phyloP scores from a whole-genome alignment of 108 stramenopile genomes.

The Fistulifera pelliculosa region DNA sequence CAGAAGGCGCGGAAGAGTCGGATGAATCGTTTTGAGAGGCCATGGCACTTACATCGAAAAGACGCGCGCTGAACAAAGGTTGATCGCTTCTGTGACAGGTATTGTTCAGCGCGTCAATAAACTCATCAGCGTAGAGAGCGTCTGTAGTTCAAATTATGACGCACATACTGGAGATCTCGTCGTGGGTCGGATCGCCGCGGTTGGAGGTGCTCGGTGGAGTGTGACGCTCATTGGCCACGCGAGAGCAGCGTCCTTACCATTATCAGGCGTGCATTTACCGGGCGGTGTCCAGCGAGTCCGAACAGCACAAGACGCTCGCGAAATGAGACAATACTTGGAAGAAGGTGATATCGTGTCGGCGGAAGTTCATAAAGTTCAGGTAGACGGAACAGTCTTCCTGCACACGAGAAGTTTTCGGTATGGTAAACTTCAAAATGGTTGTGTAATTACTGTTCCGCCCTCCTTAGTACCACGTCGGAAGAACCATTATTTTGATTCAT shows the following conservation, averaged over 20 bases:
- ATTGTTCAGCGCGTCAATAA: conserved; percentile 92
- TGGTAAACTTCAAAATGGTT: conserved; percentile 92
- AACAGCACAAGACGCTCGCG: conserved; percentile 91
- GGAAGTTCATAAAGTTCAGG: conserved; percentile 79
- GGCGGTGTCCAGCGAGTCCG: conserved; percentile 92
- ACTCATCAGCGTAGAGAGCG: conserved; percentile 89
- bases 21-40: conserved; percentile 66
- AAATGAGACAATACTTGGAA: conserved; percentile 82
- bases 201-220: conserved; percentile 84
- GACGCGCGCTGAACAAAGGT: conserved; percentile 40
- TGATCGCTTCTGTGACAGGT: conserved; percentile 88
- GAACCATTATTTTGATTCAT: conserved; percentile 53
- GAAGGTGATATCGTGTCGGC: conserved; percentile 92
- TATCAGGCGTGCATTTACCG: conserved; percentile 87
- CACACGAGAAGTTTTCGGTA: conserved; percentile 90
- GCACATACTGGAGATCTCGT: conserved; percentile 96
- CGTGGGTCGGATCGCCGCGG: conserved; percentile 87
- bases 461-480: conserved; percentile 65
- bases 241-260: conserved; percentile 67
- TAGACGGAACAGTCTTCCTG: conserved; percentile 77
- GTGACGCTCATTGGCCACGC: conserved; percentile 39
- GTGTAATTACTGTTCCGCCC: conserved; percentile 69
- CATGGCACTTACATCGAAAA: conserved; percentile 93
- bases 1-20: conserved; percentile 38
- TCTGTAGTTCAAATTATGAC: conserved; percentile 43